phyloP scores from a whole-genome alignment of 176 grass and related monocot genomes.

The Juncus effusus region DNA sequence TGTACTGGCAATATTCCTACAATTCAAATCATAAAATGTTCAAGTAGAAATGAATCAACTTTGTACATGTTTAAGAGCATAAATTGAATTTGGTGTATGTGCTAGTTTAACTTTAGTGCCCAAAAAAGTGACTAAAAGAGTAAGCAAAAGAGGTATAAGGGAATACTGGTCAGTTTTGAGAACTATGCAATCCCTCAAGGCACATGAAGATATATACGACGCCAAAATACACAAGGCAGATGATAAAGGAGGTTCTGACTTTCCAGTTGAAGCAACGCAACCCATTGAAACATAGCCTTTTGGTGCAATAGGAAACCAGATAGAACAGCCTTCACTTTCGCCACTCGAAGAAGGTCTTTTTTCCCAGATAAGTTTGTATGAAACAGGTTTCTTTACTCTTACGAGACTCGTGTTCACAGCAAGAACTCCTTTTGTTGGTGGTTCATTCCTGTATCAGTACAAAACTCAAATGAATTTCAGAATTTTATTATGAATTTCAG shows the following conservation, averaged over 20 bases:
- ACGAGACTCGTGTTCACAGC: constrained; percentile 86
- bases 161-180: constrained; percentile 40
- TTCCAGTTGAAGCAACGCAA: constrained; percentile 86
- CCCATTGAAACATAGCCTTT: constrained; percentile 74
- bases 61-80: too few species aligned
- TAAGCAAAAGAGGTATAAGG: constrained; percentile 24
- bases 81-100: too few species aligned
- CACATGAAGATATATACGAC: constrained; percentile 70
- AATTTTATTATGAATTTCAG: not conserved
- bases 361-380: constrained; percentile 84
- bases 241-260: constrained; percentile 65
- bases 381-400: constrained; percentile 90
- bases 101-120: too few species aligned
- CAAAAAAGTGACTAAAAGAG: not conserved
- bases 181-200: constrained; percentile 75
- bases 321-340: constrained; percentile 40
- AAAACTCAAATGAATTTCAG: constrained; percentile 24
- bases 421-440: constrained; percentile 83
- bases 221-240: constrained; percentile 68
- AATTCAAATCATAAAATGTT: constrained; percentile 27
- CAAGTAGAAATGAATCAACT: constrained; percentile 7
- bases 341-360: constrained; percentile 19
- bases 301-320: constrained; percentile 96
- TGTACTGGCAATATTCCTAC: constrained; percentile 49
- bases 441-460: constrained; percentile 54